phyloP scores from a whole-genome alignment of 2,329 filamentous ascomycete species.

The Colletotrichum brevisporum region DNA sequence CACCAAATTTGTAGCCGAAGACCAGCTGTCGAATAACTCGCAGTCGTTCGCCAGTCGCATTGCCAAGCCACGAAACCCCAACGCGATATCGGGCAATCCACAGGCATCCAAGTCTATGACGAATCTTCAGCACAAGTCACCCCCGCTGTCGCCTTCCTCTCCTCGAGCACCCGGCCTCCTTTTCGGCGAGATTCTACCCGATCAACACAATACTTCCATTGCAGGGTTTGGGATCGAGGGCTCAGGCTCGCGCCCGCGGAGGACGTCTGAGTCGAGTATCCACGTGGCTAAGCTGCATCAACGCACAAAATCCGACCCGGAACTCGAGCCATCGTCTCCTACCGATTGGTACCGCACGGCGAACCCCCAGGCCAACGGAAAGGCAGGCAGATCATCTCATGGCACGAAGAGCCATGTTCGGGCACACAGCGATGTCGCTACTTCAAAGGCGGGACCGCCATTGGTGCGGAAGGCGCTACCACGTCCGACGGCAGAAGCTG shows the following conservation, averaged over 20 bases:
- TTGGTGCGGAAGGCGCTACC: slow-evolving; percentile 51
- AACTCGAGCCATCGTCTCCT: slow-evolving; percentile 73
- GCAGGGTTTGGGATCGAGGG: slow-evolving; percentile 73
- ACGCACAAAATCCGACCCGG: slow-evolving; percentile 69
- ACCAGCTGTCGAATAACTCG: slow-evolving; percentile 66
- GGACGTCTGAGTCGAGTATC: slow-evolving; percentile 81
- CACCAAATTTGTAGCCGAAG: slow-evolving; percentile 63
- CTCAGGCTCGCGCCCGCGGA: slow-evolving; percentile 62
- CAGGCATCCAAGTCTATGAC: slow-evolving; percentile 54
- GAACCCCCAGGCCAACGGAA: slow-evolving; percentile 44
- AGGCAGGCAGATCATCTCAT: slow-evolving; percentile 26
- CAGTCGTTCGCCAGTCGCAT: slow-evolving; percentile 74
- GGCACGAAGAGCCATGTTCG: slow-evolving; percentile 57
- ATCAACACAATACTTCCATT: slow-evolving; percentile 65
- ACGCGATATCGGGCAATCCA: slow-evolving; percentile 49
- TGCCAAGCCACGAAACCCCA: slow-evolving; percentile 61
- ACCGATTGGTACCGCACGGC: slow-evolving; percentile 74
- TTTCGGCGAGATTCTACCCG: slow-evolving; percentile 82
- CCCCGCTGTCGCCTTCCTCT: slow-evolving; percentile 45
- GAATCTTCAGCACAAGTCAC: slow-evolving; percentile 48
- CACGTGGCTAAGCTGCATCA: slow-evolving; percentile 65
- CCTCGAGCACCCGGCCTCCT: slow-evolving; percentile 68
- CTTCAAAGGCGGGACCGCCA: slow-evolving; percentile 50
- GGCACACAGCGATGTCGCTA: slow-evolving; percentile 73
- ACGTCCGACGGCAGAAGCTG: slow-evolving; percentile 43